Evolutionary conservation across 805 yeast species (phyloP), one percentile per base, ranked within the genome.

Genomic region (Clavispora phyllophila): DNA sequence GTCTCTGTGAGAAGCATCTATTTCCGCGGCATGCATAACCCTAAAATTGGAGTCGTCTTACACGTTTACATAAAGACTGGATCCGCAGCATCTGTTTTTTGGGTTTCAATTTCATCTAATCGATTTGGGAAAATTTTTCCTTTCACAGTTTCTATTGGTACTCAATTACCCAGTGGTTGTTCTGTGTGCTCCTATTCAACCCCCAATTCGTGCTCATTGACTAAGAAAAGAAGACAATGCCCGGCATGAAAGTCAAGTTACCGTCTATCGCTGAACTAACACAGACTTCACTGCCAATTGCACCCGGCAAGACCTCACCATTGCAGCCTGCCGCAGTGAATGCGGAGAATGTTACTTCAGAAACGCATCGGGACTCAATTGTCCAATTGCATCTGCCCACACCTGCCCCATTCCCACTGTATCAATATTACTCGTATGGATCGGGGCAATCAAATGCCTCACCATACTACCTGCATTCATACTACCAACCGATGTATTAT

Each of bases 221-320:
- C 14, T 22, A n/a, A 22, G 20, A 13, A 13, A 34, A 22, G 13
- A 33, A 6, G 5, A 34, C 13, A 8, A 36, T 27, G 40, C 19
- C 34, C 2, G 37, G 19, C 19, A 22, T 46, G 18, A 47, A 40
- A 39, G 43, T 51, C 40, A 49, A 49, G 28, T 50, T 51, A 29
- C 55, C 55, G 3, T 49, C 54, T 32, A 51, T 51, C 10, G 49
- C 54, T 4, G 55, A 51, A 27, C 53, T 51, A 33, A 51, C 55
- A 28, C 39, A 22, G n/a, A 19, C 17, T 13, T 26, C 29, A 10
- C 33, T 29, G 33, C 33, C 33, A 5, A 9, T 15, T 15, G 20
- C 19, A 8, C 20, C 19, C 5, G 5, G 12, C 8, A 29, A 29
- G 5, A 13, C 33, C 9, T 15, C 19, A 2, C 33, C 33, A 9